Base-by-base conservation (phyloP, 2,329 filamentous ascomycete genomes). In the Fusarium pseudonygamai region DNA sequence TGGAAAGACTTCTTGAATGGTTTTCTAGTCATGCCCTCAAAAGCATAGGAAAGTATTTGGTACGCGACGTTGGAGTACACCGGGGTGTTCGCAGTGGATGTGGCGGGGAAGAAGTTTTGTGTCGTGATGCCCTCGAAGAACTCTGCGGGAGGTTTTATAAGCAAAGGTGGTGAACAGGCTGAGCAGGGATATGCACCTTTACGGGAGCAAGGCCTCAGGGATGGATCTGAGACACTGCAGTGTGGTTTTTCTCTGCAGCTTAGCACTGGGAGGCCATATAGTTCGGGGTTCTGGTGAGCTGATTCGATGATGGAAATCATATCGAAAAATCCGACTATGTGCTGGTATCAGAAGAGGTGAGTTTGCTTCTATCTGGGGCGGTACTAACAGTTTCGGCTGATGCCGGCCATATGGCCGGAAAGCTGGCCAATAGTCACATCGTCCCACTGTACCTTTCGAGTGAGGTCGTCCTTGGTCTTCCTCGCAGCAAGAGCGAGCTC, bases 31-130 rank as follows among this genome's bases (percentile, higher is more conserved):
- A 69, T 69, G 3, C 39, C 30, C 12, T 69, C 59, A 0, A 69
- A 32, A 10, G 65, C 67, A 18, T 69, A 69, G 18, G 67, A 46
- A 2, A 69, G 45, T 12, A 69, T 55, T 24, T 69, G 67, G 11
- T 64, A 69, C 4, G 65, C 67, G 0, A 47, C 13, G 9, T 69
- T 69, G 1, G 65, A 69, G 28, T 69, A 69, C 6, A 69, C 43
- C 5, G 67, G 67, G 3, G 60, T 69, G 30, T 55, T 69, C 9
- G 16, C 47, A 15, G 24, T 46, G 2, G 67, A 63, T 7, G 67
- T 49, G 9, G 64, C 37, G 1, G 65, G 65, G 4, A 53, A 63
- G 12, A 22, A n/a, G 12, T 7, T 34, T 1, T 30, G n/a, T 6
- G 34, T 11, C 13, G 30, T 37, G 6, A 69, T 40, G 9, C 30